Evolutionary conservation across 352 stramenopile genomes (phyloP).

Genomic region (Globisporangium nodosum): DNA sequence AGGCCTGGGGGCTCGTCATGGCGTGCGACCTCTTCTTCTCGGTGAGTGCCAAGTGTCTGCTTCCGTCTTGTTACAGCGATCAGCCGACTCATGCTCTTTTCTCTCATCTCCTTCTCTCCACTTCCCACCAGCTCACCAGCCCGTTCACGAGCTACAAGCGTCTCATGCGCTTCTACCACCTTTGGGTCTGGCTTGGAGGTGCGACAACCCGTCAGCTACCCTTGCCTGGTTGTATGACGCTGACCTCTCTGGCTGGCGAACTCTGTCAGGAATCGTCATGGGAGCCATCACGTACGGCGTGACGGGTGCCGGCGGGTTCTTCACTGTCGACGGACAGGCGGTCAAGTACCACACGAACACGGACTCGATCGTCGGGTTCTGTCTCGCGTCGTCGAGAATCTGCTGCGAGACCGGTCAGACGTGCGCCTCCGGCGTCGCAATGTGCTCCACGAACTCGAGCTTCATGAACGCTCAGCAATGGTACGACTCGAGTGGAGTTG

Average conservation of each 20-base stretch:
- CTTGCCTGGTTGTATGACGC: neutral
- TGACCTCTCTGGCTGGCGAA: neutral
- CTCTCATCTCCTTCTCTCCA: neutral
- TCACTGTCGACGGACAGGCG: constrained; percentile 76
- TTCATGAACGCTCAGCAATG: constrained; percentile 81
- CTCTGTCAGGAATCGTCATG: constrained; percentile 52
- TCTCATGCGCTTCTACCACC: constrained; percentile 86
- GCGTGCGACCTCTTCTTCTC: constrained; percentile 86
- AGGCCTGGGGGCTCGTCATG: constrained; percentile 87
- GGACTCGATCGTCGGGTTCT: constrained; percentile 74
- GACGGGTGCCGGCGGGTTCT: constrained; percentile 69
- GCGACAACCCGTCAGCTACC: neutral
- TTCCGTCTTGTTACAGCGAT: neutral
- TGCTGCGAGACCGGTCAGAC: constrained; percentile 53
- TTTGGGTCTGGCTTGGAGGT: constrained; percentile 79
- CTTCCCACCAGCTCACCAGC: constrained; percentile 50
- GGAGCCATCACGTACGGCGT: constrained; percentile 70
- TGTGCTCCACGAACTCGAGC: constrained; percentile 44
- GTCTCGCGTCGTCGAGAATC: constrained; percentile 74
- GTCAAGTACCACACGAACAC: constrained; percentile 71
- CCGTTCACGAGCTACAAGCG: constrained; percentile 89
- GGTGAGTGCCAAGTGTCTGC: constrained; percentile 9
- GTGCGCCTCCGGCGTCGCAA: constrained; percentile 28
- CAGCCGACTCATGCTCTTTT: neutral
- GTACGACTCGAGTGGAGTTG: constrained; percentile 13